phyloP scores from a whole-genome alignment of 2,329 filamentous ascomycete genomes.

The Xylaria sp. region DNA sequence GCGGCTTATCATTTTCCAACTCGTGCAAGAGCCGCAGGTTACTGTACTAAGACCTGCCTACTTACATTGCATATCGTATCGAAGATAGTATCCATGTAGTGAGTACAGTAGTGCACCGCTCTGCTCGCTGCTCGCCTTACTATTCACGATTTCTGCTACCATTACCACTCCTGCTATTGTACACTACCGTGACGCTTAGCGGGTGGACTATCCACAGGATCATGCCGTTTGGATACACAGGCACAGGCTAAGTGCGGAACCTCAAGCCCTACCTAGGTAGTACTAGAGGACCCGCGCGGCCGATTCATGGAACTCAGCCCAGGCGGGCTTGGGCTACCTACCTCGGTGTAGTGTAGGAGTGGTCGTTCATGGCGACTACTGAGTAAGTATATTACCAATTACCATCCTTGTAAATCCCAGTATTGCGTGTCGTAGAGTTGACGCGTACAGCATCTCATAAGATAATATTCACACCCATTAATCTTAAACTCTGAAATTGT shows the following conservation, averaged over 20 bases:
- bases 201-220: background rate
- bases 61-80: too few relatives aligned
- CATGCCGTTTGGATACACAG: background rate
- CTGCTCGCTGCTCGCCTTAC: background rate
- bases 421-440: slow-evolving; percentile 17
- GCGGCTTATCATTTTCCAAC: too few relatives aligned
- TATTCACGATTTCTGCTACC: slow-evolving; percentile 8
- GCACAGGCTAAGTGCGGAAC: slow-evolving; percentile 5
- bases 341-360: background rate
- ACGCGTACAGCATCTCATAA: slow-evolving; percentile 22
- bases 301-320: slow-evolving; percentile 3
- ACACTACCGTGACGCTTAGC: slow-evolving; percentile 8
- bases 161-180: background rate
- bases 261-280: too few relatives aligned
- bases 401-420: background rate
- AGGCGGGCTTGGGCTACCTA: too few relatives aligned
- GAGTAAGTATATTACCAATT: too few relatives aligned
- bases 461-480: slow-evolving; percentile 20
- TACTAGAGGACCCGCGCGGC: background rate
- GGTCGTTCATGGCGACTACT: slow-evolving; percentile 1
- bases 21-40: background rate
- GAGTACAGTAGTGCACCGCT: background rate
- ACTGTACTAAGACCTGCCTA: too few relatives aligned
- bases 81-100: too few relatives aligned
- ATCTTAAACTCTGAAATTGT: slow-evolving; percentile 27